phyloP scores from a whole-genome alignment of 2,329 filamentous ascomycete genomes.

The Penicillium psychrosexuale region DNA sequence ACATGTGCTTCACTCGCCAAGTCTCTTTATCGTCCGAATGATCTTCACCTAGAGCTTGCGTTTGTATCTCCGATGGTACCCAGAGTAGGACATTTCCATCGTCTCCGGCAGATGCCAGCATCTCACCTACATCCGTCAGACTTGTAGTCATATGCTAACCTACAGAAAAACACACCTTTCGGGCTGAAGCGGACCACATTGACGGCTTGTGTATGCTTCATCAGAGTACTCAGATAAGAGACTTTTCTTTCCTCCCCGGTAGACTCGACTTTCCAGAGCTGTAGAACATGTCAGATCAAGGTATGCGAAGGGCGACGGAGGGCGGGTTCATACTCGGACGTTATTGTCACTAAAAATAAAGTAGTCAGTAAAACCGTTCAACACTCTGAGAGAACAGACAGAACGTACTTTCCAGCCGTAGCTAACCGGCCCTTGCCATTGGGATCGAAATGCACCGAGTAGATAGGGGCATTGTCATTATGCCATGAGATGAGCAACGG shows the following conservation, averaged over 20 bases:
- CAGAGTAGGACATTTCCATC: conserved; percentile 96
- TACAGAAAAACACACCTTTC: conserved; percentile 59
- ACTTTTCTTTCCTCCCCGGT: conserved; percentile 84
- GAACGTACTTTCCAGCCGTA: conserved; percentile 72
- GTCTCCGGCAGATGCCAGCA: conserved; percentile 90
- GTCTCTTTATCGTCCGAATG: conserved; percentile 89
- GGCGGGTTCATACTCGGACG: conserved; percentile 66
- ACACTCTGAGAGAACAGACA: neutral
- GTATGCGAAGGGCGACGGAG: conserved; percentile 15
- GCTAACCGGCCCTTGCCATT: conserved; percentile 87
- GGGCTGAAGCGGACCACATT: conserved; percentile 97
- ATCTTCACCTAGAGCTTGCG: conserved; percentile 74
- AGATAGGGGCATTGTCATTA: conserved; percentile 93
- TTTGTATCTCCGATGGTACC: conserved; percentile 78
- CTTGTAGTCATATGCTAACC: neutral
- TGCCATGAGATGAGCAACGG: conserved; percentile 99
- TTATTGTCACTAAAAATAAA: conserved; percentile 69
- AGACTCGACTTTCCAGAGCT: conserved; percentile 88
- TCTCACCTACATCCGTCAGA: conserved; percentile 64
- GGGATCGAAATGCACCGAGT: conserved; percentile 95
- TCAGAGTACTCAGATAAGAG: conserved; percentile 84
- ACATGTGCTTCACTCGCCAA: conserved; percentile 98
- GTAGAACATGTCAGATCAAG: conserved; percentile 38
- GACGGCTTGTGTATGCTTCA: conserved; percentile 93
- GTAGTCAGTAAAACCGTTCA: conserved; percentile 13